Conservation (phyloP, 2,329 filamentous ascomycete species). For the Aspergillus melleus region DNA sequence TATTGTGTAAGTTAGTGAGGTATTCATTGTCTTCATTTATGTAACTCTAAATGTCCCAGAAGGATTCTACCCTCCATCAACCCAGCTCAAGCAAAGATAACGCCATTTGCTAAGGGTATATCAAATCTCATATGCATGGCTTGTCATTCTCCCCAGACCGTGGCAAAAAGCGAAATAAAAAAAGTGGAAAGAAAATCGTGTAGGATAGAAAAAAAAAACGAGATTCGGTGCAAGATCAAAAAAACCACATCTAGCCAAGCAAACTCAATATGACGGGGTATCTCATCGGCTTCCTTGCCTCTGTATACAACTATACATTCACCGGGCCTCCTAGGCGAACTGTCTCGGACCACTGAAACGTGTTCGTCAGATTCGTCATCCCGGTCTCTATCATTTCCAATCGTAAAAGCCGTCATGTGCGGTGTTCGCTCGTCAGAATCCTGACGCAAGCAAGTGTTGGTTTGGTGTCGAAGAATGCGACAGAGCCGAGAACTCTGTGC, state of each 20-base stretch:
- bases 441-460: neutral
- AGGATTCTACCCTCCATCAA: neutral
- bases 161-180: conserved; percentile 1
- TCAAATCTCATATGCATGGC: neutral
- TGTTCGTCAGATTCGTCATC: conserved; percentile 1
- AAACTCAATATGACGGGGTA: conserved; percentile 17
- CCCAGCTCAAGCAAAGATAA: conserved; percentile 1
- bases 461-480: conserved; percentile 8
- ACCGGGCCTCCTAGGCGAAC: neutral
- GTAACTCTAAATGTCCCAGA: neutral
- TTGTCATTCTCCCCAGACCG: neutral
- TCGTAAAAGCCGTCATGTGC: conserved; percentile 13
- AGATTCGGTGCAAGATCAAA: neutral
- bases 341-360: neutral
- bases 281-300: conserved; percentile 14
- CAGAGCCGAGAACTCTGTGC: neutral
- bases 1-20: no score
- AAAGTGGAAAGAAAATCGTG: neutral
- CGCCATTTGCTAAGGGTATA: conserved; percentile 2
- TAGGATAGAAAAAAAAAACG: neutral
- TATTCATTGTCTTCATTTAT: neutral
- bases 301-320: conserved; percentile 10
- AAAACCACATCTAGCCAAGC: conserved; percentile 12
- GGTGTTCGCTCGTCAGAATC: neutral
- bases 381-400: conserved; percentile 13